Conservation (phyloP, 805 yeast species). For the Candida tammaniensis region DNA sequence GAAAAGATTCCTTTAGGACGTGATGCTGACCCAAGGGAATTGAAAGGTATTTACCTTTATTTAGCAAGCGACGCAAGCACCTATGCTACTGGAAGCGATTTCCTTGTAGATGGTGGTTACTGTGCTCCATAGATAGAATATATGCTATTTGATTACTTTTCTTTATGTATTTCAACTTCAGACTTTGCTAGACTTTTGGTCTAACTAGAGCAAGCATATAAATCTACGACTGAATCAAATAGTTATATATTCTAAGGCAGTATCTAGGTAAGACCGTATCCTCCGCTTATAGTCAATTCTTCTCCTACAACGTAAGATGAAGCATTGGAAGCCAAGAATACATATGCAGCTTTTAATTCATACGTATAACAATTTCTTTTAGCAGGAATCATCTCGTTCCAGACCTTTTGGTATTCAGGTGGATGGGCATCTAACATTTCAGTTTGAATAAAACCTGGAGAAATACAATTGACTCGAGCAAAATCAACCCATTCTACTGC, state of each 20-base stretch:
- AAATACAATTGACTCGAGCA: conserved; percentile 78
- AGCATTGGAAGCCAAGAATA: conserved; percentile 78
- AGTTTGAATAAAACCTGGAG: conserved; percentile 82
- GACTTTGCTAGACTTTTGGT: background rate
- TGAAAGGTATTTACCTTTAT: conserved; percentile 78
- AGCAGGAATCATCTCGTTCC: conserved; percentile 54
- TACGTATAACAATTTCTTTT: conserved; percentile 72
- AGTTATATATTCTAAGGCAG: background rate
- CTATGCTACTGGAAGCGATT: conserved; percentile 77
- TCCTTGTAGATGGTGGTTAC: conserved; percentile 80
- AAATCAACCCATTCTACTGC: conserved; percentile 86
- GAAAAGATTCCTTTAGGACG: conserved; percentile 63
- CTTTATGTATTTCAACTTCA: background rate
- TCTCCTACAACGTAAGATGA: conserved; percentile 76
- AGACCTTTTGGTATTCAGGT: conserved; percentile 29
- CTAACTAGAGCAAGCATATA: no score
- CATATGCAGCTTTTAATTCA: conserved; percentile 76
- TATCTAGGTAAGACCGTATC: conserved; percentile 45
- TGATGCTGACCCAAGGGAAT: conserved; percentile 68
- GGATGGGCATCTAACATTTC: conserved; percentile 49
- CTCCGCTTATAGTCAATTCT: conserved; percentile 78
- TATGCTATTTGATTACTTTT: no score
- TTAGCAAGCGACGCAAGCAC: conserved; percentile 78
- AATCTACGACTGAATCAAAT: background rate
- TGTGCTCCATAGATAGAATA: conserved; percentile 25